Evolutionary conservation across 2,329 filamentous ascomycete species (phyloP), one percentile per base, ranked within the genome.

Genomic region (Phoma sp.): DNA sequence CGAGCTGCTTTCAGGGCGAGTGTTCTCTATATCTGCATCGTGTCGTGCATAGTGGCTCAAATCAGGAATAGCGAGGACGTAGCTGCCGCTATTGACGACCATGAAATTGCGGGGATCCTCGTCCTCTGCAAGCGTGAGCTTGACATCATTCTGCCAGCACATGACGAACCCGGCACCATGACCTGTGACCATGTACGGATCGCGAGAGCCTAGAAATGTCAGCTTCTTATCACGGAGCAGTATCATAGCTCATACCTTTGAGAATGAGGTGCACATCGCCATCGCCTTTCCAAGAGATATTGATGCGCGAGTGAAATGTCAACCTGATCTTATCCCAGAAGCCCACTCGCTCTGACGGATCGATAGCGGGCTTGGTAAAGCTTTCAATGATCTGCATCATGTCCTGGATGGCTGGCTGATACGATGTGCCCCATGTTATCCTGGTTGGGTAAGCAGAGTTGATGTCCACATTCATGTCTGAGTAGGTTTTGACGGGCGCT

Each of bases 311-410:
- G 75, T 99, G 95, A 73, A 97, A 96, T 66, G 89, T 93, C 33
- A 99, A 82, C 49, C 95, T 84, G 46, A 99, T 93, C 80, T 99
- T 99, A 77, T 99, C 95, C 95, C 95, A 99, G 78, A 99, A 99
- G 3, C 95, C 95, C 41, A 96, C 91, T 51, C 89, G 84, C 61
- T 99, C 96, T 0, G 95, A 98, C 1, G 90, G 89, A 72, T 99
- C 96, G 25, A 97, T 82, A 59, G 93, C 93, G 7, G 93, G 91
- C 71, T 99, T 99, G 0, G 93, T 97, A 72, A 99, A 98, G 2
- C 90, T 93, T 75, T 99, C 95, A 57, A 99, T 90, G 24, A 93
- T 93, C 84, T 98, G 97, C 95, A 99, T 99, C 89, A 98, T 96
- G 70, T 99, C 96, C 73, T 99, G 95, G 43, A 99, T 93, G 1